Evolutionary conservation across 768 basidiomycete species (phyloP), one percentile per base, ranked within the genome.

Genomic region (Suillus hirtellus): DNA sequence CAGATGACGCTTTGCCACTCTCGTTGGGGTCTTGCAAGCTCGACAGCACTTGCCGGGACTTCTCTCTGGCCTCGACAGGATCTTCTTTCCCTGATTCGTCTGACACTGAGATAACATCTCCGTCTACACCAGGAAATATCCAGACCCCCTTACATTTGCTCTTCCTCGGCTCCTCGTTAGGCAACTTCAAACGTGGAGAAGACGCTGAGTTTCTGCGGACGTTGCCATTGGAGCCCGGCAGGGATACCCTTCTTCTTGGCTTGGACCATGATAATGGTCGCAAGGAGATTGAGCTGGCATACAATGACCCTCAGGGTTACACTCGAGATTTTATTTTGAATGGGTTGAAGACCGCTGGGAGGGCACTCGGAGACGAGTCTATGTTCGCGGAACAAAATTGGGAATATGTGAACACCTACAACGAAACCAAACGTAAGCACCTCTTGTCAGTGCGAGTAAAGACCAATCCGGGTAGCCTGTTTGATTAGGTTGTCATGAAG

Each of bases 151-250:
- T 94, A 38, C 95, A 97, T 70, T 79, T 98, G 60, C 79, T 99
- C 65, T 98, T 97, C 79, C 80, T 99, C 19, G 97, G 96, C 0
- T 95, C 92, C 0, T 93, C 93, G 0, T 73, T 99, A 8, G 97
- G 96, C 8, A 99, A 98, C 79, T 98, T 99, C 74, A 69, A 80
- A 6, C 84, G 94, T 14, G 78, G 80, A 5, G 89, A 84, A 27
- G 91, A 89, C 10, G 83, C 81, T 0, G 75, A 81, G 0, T 98
- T 99, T 76, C 83, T 99, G 59, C 81, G 81, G 8, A 86, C 86
- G 2, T 78, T 98, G 35, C 95, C 95, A 4, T 79, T 98, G 31
- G 86, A 89, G 15, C 78, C 90, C 11, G 84, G 88, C 7, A 88
- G 87, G 2, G 96, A 97, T 73, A 96, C 93, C 0, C 80, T 98